Evolutionary conservation across 1,284 basidiomycete species (phyloP).

Genomic region (Moesziomyces globuligerus): DNA sequence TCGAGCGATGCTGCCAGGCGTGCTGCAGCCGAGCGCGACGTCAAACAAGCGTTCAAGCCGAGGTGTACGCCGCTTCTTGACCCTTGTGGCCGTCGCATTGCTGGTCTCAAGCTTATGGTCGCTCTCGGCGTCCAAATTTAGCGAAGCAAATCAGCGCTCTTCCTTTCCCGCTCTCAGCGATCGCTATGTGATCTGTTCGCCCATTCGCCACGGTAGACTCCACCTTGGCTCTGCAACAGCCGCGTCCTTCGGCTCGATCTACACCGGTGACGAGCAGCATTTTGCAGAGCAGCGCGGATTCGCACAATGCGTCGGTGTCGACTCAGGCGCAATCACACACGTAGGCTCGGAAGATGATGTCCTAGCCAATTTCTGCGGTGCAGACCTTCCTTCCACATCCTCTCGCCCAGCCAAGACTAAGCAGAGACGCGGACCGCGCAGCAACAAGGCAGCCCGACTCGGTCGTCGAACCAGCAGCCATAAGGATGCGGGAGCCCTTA

Average conservation of each 20-base stretch:
- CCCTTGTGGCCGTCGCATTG: constrained; percentile 1
- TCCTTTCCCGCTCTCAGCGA: constrained; percentile 14
- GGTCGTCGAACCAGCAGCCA: not conserved
- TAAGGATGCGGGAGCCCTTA: constrained; percentile 1
- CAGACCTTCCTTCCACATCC: not conserved
- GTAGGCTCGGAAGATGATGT: constrained; percentile 18
- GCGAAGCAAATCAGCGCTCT: not conserved
- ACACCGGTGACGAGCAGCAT: constrained; percentile 35
- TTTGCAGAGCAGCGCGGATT: constrained; percentile 21
- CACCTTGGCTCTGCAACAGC: constrained; percentile 3
- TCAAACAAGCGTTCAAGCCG: not conserved
- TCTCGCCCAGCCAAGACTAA: not conserved
- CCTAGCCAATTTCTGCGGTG: constrained; percentile 12
- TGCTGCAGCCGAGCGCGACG: constrained; percentile 16
- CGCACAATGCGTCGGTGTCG: constrained; percentile 33
- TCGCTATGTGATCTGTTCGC: constrained; percentile 34
- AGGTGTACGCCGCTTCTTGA: not conserved
- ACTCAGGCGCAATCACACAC: constrained; percentile 15
- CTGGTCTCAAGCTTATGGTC: constrained; percentile 13
- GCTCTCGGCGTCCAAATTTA: not conserved
- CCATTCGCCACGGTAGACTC: constrained; percentile 10
- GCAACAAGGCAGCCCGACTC: constrained; percentile 38
- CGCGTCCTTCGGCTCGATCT: constrained; percentile 21
- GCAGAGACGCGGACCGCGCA: constrained; percentile 16
- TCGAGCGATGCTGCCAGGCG: not conserved